Conservation (phyloP, 257 asterid genomes). For the Dorcoceras hygrometricum region DNA sequence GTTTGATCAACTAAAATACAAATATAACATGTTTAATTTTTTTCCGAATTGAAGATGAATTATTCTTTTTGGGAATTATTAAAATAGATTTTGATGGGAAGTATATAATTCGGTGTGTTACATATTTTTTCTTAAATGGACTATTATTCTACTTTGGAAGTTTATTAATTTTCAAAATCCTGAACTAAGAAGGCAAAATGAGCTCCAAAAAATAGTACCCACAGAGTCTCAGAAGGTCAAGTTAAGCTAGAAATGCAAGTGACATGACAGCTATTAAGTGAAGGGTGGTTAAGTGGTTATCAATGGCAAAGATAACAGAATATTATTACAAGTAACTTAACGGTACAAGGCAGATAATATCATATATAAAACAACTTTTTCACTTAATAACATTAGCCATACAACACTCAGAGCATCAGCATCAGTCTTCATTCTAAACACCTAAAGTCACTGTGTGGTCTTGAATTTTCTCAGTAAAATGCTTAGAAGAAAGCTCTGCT, state of each 20-base stretch:
- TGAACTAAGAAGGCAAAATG: no score
- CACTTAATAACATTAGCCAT: conserved; percentile 32
- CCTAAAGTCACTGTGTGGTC: conserved; percentile 47
- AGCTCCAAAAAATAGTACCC: no score
- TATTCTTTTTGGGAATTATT: no score
- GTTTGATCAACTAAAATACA: conserved; percentile 16
- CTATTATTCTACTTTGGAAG: no score
- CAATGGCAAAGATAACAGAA: conserved; percentile 27
- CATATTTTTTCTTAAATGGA: no score
- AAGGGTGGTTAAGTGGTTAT: conserved; percentile 17
- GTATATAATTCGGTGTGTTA: no score
- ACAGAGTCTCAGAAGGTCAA: no score
- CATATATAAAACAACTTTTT: conserved; percentile 30
- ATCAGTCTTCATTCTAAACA: conserved; percentile 45
- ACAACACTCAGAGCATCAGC: conserved; percentile 32
- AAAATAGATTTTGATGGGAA: no score
- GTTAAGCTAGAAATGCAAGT: no score
- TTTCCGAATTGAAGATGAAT: no score
- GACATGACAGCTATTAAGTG: background rate
- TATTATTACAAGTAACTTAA: conserved; percentile 32
- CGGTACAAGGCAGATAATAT: conserved; percentile 25
- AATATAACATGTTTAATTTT: no score
- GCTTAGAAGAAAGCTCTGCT: conserved; percentile 96
- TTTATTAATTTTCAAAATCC: no score
- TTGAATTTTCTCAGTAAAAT: conserved; percentile 21